Evolutionary conservation across 495 filamentous ascomycete species (phyloP).

Genomic region (Clohesyomyces aquaticus): DNA sequence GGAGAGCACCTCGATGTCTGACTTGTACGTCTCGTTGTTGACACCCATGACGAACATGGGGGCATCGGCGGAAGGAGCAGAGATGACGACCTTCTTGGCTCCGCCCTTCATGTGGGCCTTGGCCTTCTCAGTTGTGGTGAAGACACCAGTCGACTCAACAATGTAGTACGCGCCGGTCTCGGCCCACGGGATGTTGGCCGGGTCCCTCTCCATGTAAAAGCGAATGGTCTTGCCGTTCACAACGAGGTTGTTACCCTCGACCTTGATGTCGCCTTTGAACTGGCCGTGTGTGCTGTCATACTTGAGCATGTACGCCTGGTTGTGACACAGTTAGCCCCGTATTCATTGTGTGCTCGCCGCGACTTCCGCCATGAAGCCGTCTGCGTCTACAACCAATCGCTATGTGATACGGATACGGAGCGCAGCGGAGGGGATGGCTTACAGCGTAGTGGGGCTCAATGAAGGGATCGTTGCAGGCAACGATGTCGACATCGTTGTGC

Average conservation of each 20-base stretch:
- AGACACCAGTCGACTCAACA: slow-evolving; percentile 98
- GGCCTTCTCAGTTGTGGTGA: slow-evolving; percentile 98
- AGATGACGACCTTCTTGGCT: slow-evolving; percentile 99
- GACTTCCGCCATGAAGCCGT: background rate
- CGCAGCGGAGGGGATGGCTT: slow-evolving; percentile 52
- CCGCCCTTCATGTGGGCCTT: slow-evolving; percentile 95
- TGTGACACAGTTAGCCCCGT: slow-evolving; percentile 28
- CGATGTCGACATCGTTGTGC: slow-evolving; percentile 81
- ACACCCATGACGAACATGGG: slow-evolving; percentile 99
- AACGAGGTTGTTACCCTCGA: slow-evolving; percentile 73
- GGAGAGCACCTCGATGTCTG: slow-evolving; percentile 88
- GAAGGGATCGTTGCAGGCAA: slow-evolving; percentile 99
- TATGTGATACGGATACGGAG: background rate
- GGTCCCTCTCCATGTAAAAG: slow-evolving; percentile 95
- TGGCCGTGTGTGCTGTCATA: slow-evolving; percentile 95
- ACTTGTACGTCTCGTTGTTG: slow-evolving; percentile 91
- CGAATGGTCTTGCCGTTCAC: slow-evolving; percentile 95
- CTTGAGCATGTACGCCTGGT: slow-evolving; percentile 97
- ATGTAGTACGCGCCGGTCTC: slow-evolving; percentile 90
- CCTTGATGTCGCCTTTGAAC: slow-evolving; percentile 89
- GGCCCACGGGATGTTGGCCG: slow-evolving; percentile 86
- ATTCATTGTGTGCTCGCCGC: background rate
- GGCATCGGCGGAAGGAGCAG: slow-evolving; percentile 96
- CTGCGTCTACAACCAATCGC: background rate
- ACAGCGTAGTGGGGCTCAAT: slow-evolving; percentile 98